These are phyloP conservation scores for Capronia epimyces DNA, from an alignment of 2,329 filamentous ascomycete genomes.

Conservation along the genomic window DNA sequence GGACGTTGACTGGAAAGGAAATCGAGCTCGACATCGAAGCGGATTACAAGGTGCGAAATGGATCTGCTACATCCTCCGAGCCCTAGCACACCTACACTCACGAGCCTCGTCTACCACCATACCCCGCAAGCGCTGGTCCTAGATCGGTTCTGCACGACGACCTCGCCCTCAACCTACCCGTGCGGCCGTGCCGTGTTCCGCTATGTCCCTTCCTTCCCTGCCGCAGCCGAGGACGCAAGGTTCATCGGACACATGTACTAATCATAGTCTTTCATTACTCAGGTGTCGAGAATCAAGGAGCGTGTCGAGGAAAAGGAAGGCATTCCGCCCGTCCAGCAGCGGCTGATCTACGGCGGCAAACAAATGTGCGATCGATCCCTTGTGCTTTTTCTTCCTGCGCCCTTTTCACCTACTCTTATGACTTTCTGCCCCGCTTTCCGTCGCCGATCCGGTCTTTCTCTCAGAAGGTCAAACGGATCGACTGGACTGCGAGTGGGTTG, in stretches of 20 bases:
- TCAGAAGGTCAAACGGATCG: too few relatives aligned
- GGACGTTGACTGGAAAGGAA: conserved; percentile 96
- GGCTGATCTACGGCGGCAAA: conserved; percentile 93
- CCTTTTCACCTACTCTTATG: not conserved
- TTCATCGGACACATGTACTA: conserved; percentile 1
- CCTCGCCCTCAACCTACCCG: too few relatives aligned
- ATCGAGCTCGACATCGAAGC: conserved; percentile 97
- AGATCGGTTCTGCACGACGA: too few relatives aligned
- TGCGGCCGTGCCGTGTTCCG: too few relatives aligned
- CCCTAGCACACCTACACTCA: conserved; percentile 1
- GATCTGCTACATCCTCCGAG: conserved; percentile 1
- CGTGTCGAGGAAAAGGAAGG: conserved; percentile 99
- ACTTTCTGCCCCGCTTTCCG: not conserved
- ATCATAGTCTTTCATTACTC: conserved; percentile 1
- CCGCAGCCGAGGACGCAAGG: not conserved
- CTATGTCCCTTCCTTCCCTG: too few relatives aligned
- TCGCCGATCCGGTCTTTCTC: too few relatives aligned
- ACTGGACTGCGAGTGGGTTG: not conserved
- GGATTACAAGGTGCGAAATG: conserved; percentile 71
- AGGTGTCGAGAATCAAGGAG: conserved; percentile 97
- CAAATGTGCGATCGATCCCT: conserved; percentile 67
- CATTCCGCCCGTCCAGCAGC: conserved; percentile 93
- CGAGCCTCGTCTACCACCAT: not conserved
- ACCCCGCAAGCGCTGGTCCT: not conserved
- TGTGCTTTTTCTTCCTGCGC: not conserved